phyloP scores from a whole-genome alignment of 164 flowering plant species.

The Tetracentron sinense region DNA sequence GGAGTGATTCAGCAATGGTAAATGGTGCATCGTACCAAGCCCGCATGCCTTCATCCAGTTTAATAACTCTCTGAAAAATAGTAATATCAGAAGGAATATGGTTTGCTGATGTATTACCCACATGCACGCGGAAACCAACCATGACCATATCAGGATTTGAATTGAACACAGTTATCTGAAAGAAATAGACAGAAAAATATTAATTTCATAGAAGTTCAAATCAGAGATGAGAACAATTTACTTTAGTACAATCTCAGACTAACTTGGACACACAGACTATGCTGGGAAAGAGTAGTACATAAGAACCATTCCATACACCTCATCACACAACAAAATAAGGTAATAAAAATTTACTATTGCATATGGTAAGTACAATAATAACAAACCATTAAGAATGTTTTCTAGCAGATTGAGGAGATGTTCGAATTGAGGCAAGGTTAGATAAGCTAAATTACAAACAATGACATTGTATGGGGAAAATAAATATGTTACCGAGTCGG shows the following conservation, averaged over 20 bases:
- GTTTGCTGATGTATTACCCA: constrained; percentile 85
- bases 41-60: constrained; percentile 92
- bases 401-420: no score
- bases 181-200: constrained; percentile 12
- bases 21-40: constrained; percentile 99
- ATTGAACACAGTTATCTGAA: constrained; percentile 83
- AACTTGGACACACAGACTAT: no score
- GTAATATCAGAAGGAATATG: constrained; percentile 82
- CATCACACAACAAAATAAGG: no score
- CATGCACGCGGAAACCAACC: constrained; percentile 96
- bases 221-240: background rate
- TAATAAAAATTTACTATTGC: no score
- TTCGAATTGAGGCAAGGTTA: no score
- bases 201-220: constrained; percentile 6
- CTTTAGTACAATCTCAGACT: background rate
- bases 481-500: no score
- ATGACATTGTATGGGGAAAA: no score
- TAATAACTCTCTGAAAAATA: constrained; percentile 83
- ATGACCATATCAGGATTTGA: constrained; percentile 96
- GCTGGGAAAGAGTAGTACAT: no score
- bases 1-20: constrained; percentile 92
- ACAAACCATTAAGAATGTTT: no score
- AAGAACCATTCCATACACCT: no score
- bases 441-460: no score
- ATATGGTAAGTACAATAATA: no score